Evolutionary conservation across 495 filamentous ascomycete genomes (phyloP).

Genomic region (Hypoxylon crocopeplum): DNA sequence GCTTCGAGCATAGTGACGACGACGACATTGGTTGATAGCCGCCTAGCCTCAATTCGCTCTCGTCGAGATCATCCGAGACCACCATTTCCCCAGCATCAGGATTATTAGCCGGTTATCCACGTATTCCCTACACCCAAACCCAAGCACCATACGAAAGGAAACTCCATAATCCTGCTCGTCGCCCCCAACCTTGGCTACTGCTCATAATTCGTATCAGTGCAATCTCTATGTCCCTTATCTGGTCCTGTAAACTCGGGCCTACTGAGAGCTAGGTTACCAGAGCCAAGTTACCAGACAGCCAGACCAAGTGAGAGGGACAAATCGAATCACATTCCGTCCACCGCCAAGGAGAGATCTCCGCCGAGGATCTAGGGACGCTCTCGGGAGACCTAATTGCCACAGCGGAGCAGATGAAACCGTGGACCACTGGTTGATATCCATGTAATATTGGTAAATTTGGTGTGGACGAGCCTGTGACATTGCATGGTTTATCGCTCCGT

Average conservation of each 20-base stretch:
- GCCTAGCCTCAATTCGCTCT: slow-evolving; percentile 5
- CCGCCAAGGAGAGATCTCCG: slow-evolving; percentile 36
- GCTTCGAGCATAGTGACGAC: slow-evolving; percentile 10
- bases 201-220: not conserved
- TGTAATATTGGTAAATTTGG: slow-evolving; percentile 16
- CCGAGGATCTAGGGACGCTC: slow-evolving; percentile 27
- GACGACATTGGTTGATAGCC: slow-evolving; percentile 13
- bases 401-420: slow-evolving; percentile 18
- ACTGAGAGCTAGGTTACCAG: not conserved
- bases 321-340: slow-evolving; percentile 20
- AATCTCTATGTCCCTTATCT: not conserved
- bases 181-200: slow-evolving; percentile 2
- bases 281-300: slow-evolving; percentile 2
- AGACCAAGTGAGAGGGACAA: slow-evolving; percentile 9
- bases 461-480: slow-evolving; percentile 27
- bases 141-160: not conserved
- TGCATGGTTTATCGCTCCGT: slow-evolving; percentile 28
- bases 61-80: not conserved
- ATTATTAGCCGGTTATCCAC: slow-evolving; percentile 13
- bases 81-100: slow-evolving; percentile 1
- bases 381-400: slow-evolving; percentile 15
- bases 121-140: slow-evolving; percentile 14
- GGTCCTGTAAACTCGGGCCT: slow-evolving; percentile 3
- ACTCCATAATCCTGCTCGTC: slow-evolving; percentile 1
- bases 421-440: slow-evolving; percentile 20